These are phyloP conservation scores for Saccharomycopsis fibuligera DNA, from an alignment of 805 yeast genomes.

Conservation along the genomic window DNA sequence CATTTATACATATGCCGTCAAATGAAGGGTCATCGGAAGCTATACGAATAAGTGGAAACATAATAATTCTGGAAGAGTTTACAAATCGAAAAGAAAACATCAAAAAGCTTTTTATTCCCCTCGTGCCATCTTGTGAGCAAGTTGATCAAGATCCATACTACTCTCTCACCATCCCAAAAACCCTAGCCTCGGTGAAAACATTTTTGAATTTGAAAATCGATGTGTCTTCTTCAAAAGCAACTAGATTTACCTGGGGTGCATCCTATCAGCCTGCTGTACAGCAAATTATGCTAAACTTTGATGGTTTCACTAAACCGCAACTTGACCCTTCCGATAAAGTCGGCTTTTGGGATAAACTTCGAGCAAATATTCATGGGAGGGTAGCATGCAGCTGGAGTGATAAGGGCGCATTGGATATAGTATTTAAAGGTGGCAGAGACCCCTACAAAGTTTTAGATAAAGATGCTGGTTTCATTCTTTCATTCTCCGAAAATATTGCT, in stretches of 20 bases:
- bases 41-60: slow-evolving; percentile 46
- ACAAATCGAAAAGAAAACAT: slow-evolving; percentile 28
- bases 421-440: slow-evolving; percentile 67
- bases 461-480: slow-evolving; percentile 71
- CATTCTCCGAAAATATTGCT: slow-evolving; percentile 57
- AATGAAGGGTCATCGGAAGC: slow-evolving; percentile 20
- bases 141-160: slow-evolving; percentile 39
- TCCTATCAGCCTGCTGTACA: slow-evolving; percentile 81
- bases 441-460: slow-evolving; percentile 68
- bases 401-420: slow-evolving; percentile 47
- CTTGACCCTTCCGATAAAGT: slow-evolving; percentile 76
- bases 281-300: slow-evolving; percentile 69
- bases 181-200: slow-evolving; percentile 69
- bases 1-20: slow-evolving; percentile 45
- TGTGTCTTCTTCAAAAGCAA: slow-evolving; percentile 49
- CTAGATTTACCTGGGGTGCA: slow-evolving; percentile 77
- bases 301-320: slow-evolving; percentile 84
- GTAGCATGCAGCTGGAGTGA: slow-evolving; percentile 45
- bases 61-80: slow-evolving; percentile 64
- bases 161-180: slow-evolving; percentile 61
- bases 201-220: slow-evolving; percentile 54
- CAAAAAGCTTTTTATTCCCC: not conserved
- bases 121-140: slow-evolving; percentile 27
- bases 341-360: slow-evolving; percentile 90
- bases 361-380: slow-evolving; percentile 72